Evolutionary conservation across 225 moss, liverwort and hornwort species (phyloP).

Genomic region (Sphagnum tenellum): DNA sequence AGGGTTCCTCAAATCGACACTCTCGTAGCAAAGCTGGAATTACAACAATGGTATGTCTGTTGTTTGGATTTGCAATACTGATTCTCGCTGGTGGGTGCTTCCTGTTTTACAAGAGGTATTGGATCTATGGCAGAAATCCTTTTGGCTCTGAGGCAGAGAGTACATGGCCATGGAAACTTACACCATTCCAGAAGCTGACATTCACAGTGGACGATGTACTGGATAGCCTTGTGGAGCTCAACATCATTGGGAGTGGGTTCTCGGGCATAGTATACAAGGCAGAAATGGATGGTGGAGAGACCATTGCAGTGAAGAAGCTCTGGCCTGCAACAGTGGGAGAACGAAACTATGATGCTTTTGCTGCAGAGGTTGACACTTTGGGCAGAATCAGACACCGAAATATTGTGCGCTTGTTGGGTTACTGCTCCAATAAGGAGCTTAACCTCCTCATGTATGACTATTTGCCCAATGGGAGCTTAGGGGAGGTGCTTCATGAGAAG

Average conservation of each 20-base stretch:
- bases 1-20: not conserved
- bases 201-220: constrained; percentile 39
- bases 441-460: constrained; percentile 57
- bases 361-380: constrained; percentile 42
- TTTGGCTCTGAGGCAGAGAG: constrained; percentile 22
- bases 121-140: constrained; percentile 21
- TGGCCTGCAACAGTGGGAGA: constrained; percentile 44
- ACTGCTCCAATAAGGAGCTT: constrained; percentile 51
- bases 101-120: constrained; percentile 44
- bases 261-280: constrained; percentile 55
- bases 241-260: constrained; percentile 39
- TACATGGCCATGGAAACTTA: constrained; percentile 44
- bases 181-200: constrained; percentile 42
- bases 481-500: constrained; percentile 54
- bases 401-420: constrained; percentile 41
- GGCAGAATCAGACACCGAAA: constrained; percentile 48
- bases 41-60: constrained; percentile 33
- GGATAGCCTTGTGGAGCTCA: constrained; percentile 38
- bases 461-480: constrained; percentile 44
- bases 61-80: constrained; percentile 44
- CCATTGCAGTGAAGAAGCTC: constrained; percentile 45
- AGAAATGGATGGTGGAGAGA: constrained; percentile 40
- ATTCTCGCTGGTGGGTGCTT: constrained; percentile 40
- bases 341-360: constrained; percentile 37
- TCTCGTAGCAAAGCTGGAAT: constrained; percentile 31